A percentile compares a stretch with the other conserved stretches of the same genome.
Evolutionary conservation across 75 land plant species (phyloP).

Genomic region (Cupressus sempervirens): DNA sequence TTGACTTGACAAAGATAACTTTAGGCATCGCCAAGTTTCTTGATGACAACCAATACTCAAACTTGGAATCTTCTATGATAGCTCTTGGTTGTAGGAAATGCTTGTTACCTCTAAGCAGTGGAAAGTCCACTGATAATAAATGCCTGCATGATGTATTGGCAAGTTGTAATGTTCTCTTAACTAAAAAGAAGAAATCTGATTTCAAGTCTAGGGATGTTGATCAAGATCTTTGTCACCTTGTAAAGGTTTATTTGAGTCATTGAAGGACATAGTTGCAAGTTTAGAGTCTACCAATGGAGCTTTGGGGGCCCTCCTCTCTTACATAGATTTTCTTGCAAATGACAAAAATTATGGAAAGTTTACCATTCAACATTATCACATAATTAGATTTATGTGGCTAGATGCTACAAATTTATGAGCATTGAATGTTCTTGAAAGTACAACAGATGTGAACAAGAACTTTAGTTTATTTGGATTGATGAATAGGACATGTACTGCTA

Average conservation of each 20-base stretch:
- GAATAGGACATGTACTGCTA: conserved; percentile 99
- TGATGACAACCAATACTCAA: conserved; percentile 93
- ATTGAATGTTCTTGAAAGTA: conserved; percentile 83
- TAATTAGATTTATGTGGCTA: conserved; percentile 82
- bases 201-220: conserved; percentile 84
- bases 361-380: conserved; percentile 53
- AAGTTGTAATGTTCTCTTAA: conserved; percentile 75
- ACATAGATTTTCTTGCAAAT: conserved; percentile 85
- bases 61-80: conserved; percentile 81
- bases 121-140: conserved; percentile 47
- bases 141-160: conserved; percentile 64
- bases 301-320: conserved; percentile 70
- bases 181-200: conserved; percentile 83
- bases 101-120: conserved; percentile 65
- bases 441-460: conserved; percentile 91
- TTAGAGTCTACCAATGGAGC: conserved; percentile 75
- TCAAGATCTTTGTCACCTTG: conserved; percentile 77
- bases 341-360: conserved; percentile 85
- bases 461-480: conserved; percentile 92
- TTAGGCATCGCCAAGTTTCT: conserved; percentile 86
- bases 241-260: conserved; percentile 84
- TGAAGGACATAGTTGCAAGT: conserved; percentile 61
- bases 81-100: conserved; percentile 96
- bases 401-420: conserved; percentile 96
- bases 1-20: conserved; percentile 69